Evolutionary conservation across 768 basidiomycete species (phyloP), one percentile per base, ranked within the genome.

Genomic region (Suillus paluster): DNA sequence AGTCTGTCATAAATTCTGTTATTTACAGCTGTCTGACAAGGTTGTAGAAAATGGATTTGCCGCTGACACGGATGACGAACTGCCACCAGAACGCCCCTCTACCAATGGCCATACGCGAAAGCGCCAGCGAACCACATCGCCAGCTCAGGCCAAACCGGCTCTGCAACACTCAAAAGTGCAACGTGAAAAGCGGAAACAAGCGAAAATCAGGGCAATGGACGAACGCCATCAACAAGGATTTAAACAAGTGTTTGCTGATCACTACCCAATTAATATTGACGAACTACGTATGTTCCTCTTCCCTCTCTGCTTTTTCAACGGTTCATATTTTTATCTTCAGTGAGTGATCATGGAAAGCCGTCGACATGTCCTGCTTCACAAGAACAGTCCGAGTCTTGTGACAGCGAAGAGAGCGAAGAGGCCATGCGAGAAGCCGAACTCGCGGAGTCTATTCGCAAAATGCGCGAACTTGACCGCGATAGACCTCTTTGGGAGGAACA

Each of bases 381-480:
- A 48, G 54, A 30, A 44, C 52, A 53, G 19, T 44, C 61, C 2
- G 46, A n/a, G 19, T 36, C 15, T 5, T 30, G n/a, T 17, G 39
- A 62, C 42, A 38, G 50, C 38, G 54, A n/a, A 44, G 59, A 5
- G 23, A 74, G 79, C 52, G 73, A 80, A 44, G 81, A 83, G 33
- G 74, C 69, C 14, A 69, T 67, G 5, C 79, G 78, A 55, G 74
- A 69, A 48, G 79, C 79, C 15, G 76, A 75, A 30, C 84, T 91
- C 62, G 85, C 81, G 21, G 86, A 89, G 69, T 89, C 89, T 5
- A 83, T 85, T 46, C 81, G 84, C 45, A 91, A 90, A 68, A 77
- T 90, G 42, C 86, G 84, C 5, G 86, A 91, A 65, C 82, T 91
- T 3, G 88, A 90, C 67, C 78, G 75, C 49, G 88, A 90, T 71